These are phyloP conservation scores for Colletotrichum melonis DNA, from an alignment of 2,329 filamentous ascomycete genomes.

Conservation along the genomic window DNA sequence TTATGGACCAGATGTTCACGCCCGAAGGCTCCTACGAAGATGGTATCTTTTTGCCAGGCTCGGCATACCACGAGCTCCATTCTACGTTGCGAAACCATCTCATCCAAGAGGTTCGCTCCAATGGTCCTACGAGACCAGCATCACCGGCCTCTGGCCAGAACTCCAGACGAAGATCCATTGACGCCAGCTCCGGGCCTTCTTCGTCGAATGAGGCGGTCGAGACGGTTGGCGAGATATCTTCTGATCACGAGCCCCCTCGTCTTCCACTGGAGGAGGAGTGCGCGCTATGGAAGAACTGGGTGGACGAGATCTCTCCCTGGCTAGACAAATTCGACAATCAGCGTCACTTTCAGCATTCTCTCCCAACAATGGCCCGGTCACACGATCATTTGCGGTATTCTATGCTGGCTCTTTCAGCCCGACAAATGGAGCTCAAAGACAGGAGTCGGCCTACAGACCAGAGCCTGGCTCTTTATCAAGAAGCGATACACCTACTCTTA, in stretches of 20 bases:
- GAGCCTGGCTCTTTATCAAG: conserved; percentile 66
- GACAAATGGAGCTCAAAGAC: conserved; percentile 63
- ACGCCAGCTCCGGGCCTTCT: conserved; percentile 4
- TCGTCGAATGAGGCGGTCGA: conserved; percentile 18
- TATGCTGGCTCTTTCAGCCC: conserved; percentile 65
- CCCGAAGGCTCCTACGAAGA: conserved; percentile 48
- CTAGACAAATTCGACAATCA: conserved; percentile 69
- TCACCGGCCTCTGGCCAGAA: conserved; percentile 15
- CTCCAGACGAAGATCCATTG: conserved; percentile 11
- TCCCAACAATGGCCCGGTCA: conserved; percentile 62
- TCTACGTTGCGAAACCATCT: conserved; percentile 57
- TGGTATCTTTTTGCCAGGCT: conserved; percentile 59
- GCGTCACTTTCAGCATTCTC: conserved; percentile 62
- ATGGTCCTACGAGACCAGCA: conserved; percentile 45
- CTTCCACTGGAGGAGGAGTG: conserved; percentile 45
- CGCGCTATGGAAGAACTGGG: conserved; percentile 53
- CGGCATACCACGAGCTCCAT: conserved; percentile 58
- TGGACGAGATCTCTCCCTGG: conserved; percentile 55
- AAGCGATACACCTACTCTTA: conserved; percentile 58
- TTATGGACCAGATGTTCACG: conserved; percentile 43
- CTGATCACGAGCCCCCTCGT: conserved; percentile 32
- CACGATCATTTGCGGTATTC: conserved; percentile 60
- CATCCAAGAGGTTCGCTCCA: conserved; percentile 55
- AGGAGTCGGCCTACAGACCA: conserved; percentile 55
- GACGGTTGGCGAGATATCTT: conserved; percentile 9